Evolutionary conservation across 768 basidiomycete genomes (phyloP).

Genomic region (Austroboletus eburneus): DNA sequence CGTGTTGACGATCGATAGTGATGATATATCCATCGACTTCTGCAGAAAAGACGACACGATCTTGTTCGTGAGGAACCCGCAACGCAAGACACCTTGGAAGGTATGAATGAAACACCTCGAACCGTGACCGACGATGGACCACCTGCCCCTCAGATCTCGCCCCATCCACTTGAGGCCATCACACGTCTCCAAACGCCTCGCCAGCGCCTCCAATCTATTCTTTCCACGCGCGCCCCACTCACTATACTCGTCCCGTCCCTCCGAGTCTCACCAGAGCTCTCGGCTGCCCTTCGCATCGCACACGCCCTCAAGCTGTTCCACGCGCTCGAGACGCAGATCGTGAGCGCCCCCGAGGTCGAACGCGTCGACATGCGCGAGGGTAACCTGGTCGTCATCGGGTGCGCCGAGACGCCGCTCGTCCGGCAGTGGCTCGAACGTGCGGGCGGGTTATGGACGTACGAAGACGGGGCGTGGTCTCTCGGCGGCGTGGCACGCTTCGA

Average conservation of each 20-base stretch:
- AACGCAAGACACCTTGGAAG: constrained; percentile 17
- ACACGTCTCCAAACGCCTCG: constrained; percentile 9
- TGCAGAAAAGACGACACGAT: not conserved
- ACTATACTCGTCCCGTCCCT: constrained; percentile 50
- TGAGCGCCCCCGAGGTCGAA: constrained; percentile 31
- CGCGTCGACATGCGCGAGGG: constrained; percentile 24
- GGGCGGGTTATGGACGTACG: constrained; percentile 14
- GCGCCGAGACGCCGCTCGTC: constrained; percentile 33
- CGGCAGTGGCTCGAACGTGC: constrained; percentile 28
- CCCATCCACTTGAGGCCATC: not conserved
- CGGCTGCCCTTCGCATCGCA: constrained; percentile 61
- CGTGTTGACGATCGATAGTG: constrained; percentile 13
- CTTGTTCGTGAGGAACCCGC: constrained; percentile 8
- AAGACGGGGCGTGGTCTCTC: constrained; percentile 18
- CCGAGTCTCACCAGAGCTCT: constrained; percentile 34
- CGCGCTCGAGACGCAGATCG: constrained; percentile 64
- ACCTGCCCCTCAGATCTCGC: constrained; percentile 2
- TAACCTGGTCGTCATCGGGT: constrained; percentile 60
- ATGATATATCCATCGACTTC: constrained; percentile 1
- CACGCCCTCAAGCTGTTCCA: constrained; percentile 68
- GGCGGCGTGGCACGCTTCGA: constrained; percentile 12
- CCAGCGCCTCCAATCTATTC: constrained; percentile 59
- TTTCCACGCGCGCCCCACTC: constrained; percentile 51
- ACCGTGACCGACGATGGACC: too few relatives aligned
- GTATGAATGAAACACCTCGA: too few relatives aligned